A percentile compares a stretch with the other conserved stretches of the same genome.
These are phyloP conservation scores for Mimosa pudica DNA, from an alignment of 306 rosid genomes.

Conservation along the genomic window DNA sequence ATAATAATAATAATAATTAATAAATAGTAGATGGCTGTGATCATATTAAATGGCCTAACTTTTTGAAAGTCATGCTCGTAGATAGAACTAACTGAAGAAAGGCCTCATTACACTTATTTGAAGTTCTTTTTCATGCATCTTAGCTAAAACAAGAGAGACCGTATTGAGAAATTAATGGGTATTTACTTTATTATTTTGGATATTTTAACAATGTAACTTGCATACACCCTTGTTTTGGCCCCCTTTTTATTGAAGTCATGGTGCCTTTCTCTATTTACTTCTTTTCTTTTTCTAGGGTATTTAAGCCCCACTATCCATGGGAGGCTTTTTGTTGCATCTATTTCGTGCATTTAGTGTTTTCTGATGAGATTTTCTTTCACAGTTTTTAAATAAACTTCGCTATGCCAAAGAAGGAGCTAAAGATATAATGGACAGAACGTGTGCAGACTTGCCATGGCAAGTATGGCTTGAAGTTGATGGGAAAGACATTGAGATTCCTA, in stretches of 20 bases:
- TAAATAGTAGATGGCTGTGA: constrained; percentile 25
- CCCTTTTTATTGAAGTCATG: constrained; percentile 22
- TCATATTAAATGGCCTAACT: constrained; percentile 23
- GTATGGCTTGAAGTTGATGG: constrained; percentile 90
- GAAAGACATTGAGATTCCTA: constrained; percentile 66
- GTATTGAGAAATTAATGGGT: constrained; percentile 22
- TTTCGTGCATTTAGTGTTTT: constrained; percentile 22
- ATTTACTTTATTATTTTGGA: constrained; percentile 25
- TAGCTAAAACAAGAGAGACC: constrained; percentile 21
- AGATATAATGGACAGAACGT: constrained; percentile 80
- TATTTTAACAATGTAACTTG: constrained; percentile 15
- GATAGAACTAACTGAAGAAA: constrained; percentile 30
- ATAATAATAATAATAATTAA: too few relatives aligned
- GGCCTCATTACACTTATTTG: neutral
- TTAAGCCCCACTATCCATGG: constrained; percentile 13
- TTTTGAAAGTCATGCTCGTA: constrained; percentile 17
- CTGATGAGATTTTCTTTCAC: constrained; percentile 32
- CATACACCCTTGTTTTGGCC: constrained; percentile 12
- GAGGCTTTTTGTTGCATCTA: constrained; percentile 25
- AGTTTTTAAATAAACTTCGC: constrained; percentile 71
- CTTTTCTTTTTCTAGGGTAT: constrained; percentile 19
- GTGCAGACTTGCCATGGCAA: constrained; percentile 90
- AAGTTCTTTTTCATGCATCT: constrained; percentile 14
- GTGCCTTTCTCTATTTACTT: neutral
- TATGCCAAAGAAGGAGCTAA: constrained; percentile 90